These are phyloP conservation scores for Laetiporus sulphureus DNA, from an alignment of 1,284 basidiomycete genomes.

Conservation along the genomic window DNA sequence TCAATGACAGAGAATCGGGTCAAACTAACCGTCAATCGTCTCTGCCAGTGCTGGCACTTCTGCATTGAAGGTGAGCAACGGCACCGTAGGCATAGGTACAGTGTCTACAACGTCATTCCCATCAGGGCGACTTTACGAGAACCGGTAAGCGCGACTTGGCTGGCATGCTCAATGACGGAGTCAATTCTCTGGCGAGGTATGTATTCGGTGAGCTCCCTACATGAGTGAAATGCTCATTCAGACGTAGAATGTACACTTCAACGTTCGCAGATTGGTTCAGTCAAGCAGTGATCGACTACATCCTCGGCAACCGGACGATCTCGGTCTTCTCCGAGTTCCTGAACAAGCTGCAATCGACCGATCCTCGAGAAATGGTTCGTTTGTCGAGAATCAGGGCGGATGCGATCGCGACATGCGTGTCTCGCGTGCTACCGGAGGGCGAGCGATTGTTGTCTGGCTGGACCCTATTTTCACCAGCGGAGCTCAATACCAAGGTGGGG, in stretches of 20 bases:
- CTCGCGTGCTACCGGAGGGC: constrained; percentile 74
- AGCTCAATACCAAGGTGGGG: constrained; percentile 64
- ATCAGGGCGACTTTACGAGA: constrained; percentile 88
- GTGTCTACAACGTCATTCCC: background rate
- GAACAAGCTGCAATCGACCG: constrained; percentile 78
- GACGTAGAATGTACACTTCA: constrained; percentile 81
- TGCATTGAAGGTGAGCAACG: constrained; percentile 63
- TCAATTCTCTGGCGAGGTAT: constrained; percentile 81
- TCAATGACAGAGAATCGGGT: background rate
- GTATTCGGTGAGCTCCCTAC: constrained; percentile 2
- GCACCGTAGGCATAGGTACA: background rate
- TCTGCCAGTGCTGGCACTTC: constrained; percentile 73
- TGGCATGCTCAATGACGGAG: constrained; percentile 89
- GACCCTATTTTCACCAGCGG: constrained; percentile 86
- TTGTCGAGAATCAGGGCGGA: constrained; percentile 84
- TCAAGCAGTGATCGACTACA: constrained; percentile 91
- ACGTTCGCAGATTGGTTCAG: constrained; percentile 94
- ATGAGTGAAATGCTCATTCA: constrained; percentile 1
- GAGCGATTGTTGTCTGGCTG: constrained; percentile 82
- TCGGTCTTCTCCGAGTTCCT: constrained; percentile 91
- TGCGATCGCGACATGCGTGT: constrained; percentile 83
- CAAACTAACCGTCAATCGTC: background rate
- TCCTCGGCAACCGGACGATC: constrained; percentile 80
- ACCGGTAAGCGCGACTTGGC: constrained; percentile 91
- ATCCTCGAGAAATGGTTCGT: constrained; percentile 84